Evolutionary conservation across 2,329 filamentous ascomycete genomes (phyloP), one percentile per base, ranked within the genome.

Genomic region (Colletotrichum chlorophyti): DNA sequence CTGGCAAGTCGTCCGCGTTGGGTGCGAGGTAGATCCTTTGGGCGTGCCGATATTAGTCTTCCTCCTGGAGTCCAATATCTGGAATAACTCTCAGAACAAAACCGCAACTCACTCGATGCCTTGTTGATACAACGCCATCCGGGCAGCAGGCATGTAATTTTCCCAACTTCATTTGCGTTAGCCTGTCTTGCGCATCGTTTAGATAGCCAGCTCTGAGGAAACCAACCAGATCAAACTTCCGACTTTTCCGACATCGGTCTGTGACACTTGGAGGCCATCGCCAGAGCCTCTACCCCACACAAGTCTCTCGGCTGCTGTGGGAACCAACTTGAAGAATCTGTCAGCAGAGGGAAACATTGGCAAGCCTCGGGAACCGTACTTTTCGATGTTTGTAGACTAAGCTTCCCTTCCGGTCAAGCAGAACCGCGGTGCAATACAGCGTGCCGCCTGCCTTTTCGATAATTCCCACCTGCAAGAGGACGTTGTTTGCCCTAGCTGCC

Each of bases 231-330:
- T 77, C 47, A 78, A 57, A 1, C 74, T 75, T 21, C 74, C 74
- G 12, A 76, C 71, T 51, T 72, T 76, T 4, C 75, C 74, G 26
- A 76, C 69, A 23, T 74, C 73, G 4, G 73, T 74, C 55, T 76
- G 68, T 6, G 72, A 69, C 14, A 77, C 74, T 21, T 69, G 66
- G 8, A 78, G 65, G 1, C 71, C 71, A 41, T 78, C 74, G 24
- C 75, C 75, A 12, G 74, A 66, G 15, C 74, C 75, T 47, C 72
- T 66, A 24, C 93, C 74, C 75, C 75, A 77, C 3, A 77, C 69
- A 2, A 78, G 60, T 12, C 75, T 64, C 50, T 78, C 74, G n/a
- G 66, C 73, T 4, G 69, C 74, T 2, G 74, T 77, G 6, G 74
- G 74, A 21, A 78, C 70, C 45, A 78, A 51, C 58, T 59, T 34